Evolutionary conservation across 2,329 filamentous ascomycete species (phyloP), one percentile per base, ranked within the genome.

Genomic region (Fusarium sp.): DNA sequence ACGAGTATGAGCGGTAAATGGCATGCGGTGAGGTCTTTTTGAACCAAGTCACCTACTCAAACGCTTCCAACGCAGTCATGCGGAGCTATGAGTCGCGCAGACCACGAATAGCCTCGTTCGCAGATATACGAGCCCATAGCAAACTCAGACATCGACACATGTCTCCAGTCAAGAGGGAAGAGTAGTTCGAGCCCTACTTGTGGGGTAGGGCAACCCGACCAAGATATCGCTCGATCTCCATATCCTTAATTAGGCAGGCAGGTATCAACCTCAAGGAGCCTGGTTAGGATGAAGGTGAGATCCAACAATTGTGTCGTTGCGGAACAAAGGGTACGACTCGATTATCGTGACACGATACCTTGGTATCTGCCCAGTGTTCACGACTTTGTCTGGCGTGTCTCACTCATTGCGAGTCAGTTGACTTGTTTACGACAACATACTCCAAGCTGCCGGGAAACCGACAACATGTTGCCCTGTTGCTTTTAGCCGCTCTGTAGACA

Each of bases 141-240:
- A 7, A 22, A 51, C 32, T 30, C 24, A 33, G n/a, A 7, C 15
- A 39, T 47, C 11, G 20, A 20, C 17, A 40, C 10, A 30, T 24
- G 15, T 37, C 35, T 9, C 19, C 17, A n/a, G 35, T 33, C 19
- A 8, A 44, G 17, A 22, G 15, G 26, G 33, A 28, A 6, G 20
- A 37, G 24, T 24, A 24, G n/a, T 41, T 35, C 43, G 37, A 47
- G 14, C 61, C 61, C 61, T 64, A 64, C 46, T 33, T 22, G 45
- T 43, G 41, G 40, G 46, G 47, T 22, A 51, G 39, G 60, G 44
- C 24, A 63, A 37, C 24, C 28, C 19, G 33, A 35, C 15, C 51
- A 63, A 63, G 22, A 37, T 33, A 41, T 37, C 19, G 20, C 37
- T 47, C 17, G 17, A 63, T 50, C 44, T 49, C 28, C 28, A 44